Conservation (phyloP, 148 eudicot genomes). For the Nepenthes mirabilis region DNA sequence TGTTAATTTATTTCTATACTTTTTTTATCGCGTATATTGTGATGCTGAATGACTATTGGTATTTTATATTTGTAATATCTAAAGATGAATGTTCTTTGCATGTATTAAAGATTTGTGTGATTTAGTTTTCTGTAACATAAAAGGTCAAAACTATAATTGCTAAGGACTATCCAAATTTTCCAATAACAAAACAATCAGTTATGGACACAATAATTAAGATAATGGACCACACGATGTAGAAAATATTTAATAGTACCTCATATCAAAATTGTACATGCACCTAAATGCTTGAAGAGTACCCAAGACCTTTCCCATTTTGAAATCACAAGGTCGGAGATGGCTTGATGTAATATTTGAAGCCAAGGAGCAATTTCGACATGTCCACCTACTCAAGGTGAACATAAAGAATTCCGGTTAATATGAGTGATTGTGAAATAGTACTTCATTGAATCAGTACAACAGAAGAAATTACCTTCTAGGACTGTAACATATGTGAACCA, state of each 20-base stretch:
- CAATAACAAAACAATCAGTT: too few relatives aligned
- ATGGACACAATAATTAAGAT: too few relatives aligned
- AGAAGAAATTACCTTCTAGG: slow-evolving; percentile 63
- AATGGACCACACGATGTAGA: too few relatives aligned
- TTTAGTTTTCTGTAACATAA: too few relatives aligned
- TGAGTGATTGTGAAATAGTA: background rate
- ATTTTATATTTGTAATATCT: too few relatives aligned
- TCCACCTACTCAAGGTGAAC: slow-evolving; percentile 47
- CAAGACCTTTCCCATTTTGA: slow-evolving; percentile 73
- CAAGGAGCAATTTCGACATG: slow-evolving; percentile 60
- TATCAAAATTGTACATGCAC: slow-evolving; percentile 58
- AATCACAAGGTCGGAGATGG: slow-evolving; percentile 89
- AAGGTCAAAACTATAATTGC: too few relatives aligned
- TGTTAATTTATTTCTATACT: too few relatives aligned
- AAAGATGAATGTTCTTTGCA: too few relatives aligned
- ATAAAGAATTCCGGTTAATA: background rate
- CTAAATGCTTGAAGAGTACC: slow-evolving; percentile 61
- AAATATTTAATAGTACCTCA: slow-evolving; percentile 36
- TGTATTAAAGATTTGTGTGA: too few relatives aligned
- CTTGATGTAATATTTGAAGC: slow-evolving; percentile 77
- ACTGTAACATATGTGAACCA: slow-evolving; percentile 77
- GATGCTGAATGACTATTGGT: too few relatives aligned
- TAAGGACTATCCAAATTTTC: too few relatives aligned
- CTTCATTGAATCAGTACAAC: background rate
- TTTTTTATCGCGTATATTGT: too few relatives aligned